Evolutionary conservation across 164 flowering plant species (phyloP).

Genomic region (Vitis vinifera): ASM3070453v1 NC_081822.1:13596001-13596500

Average conservation of each 20-base stretch:
- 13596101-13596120: not conserved
- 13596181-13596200: not conserved
- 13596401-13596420: not conserved
- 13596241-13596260: not conserved
- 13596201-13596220: too few species aligned
- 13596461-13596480: constrained; percentile 51
- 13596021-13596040: too few species aligned
- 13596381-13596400: too few species aligned
- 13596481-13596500: constrained; percentile 79
- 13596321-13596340: not conserved
- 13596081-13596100: not conserved
- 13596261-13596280: not conserved
- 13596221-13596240: not conserved
- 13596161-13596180: not conserved
- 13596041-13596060: too few species aligned
- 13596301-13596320: not conserved
- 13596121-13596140: not conserved
- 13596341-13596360: not conserved
- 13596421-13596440: constrained; percentile 64
- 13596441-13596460: constrained; percentile 84
- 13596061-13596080: not conserved
- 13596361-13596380: too few species aligned
- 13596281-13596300: not conserved
- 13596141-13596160: not conserved
- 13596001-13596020: too few species aligned